Conservation (phyloP, 345 rosid species). For the Jatropha curcas region DNA sequence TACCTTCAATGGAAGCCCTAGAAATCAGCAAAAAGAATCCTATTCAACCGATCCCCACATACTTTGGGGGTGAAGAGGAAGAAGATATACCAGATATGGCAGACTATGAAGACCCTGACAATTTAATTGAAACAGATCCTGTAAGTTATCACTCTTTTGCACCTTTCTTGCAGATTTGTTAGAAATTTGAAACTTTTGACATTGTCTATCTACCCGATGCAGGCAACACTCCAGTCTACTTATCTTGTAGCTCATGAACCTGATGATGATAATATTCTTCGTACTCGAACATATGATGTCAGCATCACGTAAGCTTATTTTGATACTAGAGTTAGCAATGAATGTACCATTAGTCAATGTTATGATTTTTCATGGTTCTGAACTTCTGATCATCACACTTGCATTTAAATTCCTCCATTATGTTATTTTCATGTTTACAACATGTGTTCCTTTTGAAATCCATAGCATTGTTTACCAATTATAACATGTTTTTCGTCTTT, state of each 20-base stretch:
- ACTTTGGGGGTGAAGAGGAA: constrained; percentile 83
- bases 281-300: constrained; percentile 96
- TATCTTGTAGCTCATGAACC: constrained; percentile 86
- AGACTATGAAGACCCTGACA: constrained; percentile 77
- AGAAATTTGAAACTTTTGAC: not conserved
- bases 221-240: constrained; percentile 84
- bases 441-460: not conserved
- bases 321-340: not conserved
- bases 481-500: constrained; percentile 12
- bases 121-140: constrained; percentile 67
- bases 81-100: constrained; percentile 97
- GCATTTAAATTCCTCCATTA: not conserved
- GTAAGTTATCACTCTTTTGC: constrained; percentile 39
- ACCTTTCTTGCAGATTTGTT: not conserved
- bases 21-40: constrained; percentile 54
- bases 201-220: constrained; percentile 14
- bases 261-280: constrained; percentile 83
- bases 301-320: constrained; percentile 82
- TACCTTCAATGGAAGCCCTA: constrained; percentile 86
- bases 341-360: not conserved
- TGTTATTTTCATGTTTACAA: not conserved
- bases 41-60: constrained; percentile 70
- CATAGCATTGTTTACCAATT: not conserved
- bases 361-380: not conserved
- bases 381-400: not conserved